Evolutionary conservation across 352 stramenopile species (phyloP).

Genomic region (Phytophthora syringae): DNA sequence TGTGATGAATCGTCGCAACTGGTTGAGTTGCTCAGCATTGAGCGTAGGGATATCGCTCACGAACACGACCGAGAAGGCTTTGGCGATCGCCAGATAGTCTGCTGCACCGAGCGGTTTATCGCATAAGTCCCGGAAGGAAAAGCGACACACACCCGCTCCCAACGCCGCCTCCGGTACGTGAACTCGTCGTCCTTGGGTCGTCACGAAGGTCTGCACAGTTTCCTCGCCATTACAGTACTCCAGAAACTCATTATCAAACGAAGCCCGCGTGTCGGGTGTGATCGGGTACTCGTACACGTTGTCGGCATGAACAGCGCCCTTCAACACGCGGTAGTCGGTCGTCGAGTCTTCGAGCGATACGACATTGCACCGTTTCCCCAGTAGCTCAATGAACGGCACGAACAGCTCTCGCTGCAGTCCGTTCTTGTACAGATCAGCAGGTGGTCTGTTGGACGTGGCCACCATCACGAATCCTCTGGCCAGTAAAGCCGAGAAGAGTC

Average conservation of each 20-base stretch:
- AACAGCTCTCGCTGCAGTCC: slow-evolving; percentile 97
- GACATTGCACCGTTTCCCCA: slow-evolving; percentile 90
- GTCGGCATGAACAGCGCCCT: slow-evolving; percentile 59
- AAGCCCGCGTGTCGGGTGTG: slow-evolving; percentile 46
- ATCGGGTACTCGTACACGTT: slow-evolving; percentile 81
- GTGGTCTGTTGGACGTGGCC: slow-evolving; percentile 96
- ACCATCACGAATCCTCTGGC: slow-evolving; percentile 94
- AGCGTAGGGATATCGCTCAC: slow-evolving; percentile 93
- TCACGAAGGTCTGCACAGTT: slow-evolving; percentile 54
- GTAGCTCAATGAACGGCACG: slow-evolving; percentile 95
- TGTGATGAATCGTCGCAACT: slow-evolving; percentile 97
- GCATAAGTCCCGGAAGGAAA: slow-evolving; percentile 97
- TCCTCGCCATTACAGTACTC: slow-evolving; percentile 59
- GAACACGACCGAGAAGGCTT: slow-evolving; percentile 89
- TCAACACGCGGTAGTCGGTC: slow-evolving; percentile 86
- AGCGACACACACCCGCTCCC: slow-evolving; percentile 71
- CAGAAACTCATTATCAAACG: slow-evolving; percentile 78
- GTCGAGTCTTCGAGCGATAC: slow-evolving; percentile 76
- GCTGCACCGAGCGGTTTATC: slow-evolving; percentile 91
- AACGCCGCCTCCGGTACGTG: slow-evolving; percentile 64
- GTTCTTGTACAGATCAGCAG: slow-evolving; percentile 96
- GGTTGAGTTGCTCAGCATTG: slow-evolving; percentile 90
- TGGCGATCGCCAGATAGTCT: slow-evolving; percentile 95
- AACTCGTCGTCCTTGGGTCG: slow-evolving; percentile 75
- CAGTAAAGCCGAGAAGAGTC: slow-evolving; percentile 94